Evolutionary conservation across 768 basidiomycete genomes (phyloP).

Genomic region (Stropharia rugosoannulata): DNA sequence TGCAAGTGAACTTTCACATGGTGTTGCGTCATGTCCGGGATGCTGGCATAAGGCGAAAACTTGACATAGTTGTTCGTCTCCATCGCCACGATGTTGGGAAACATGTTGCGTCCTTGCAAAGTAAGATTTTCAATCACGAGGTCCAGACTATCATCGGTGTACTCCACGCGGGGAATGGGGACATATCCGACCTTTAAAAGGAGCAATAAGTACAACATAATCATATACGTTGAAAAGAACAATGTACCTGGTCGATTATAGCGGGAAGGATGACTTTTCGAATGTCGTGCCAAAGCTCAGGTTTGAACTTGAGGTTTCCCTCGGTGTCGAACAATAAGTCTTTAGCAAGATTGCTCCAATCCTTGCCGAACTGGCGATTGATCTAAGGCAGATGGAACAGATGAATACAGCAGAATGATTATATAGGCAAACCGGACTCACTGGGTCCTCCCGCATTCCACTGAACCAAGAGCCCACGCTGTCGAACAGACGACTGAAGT

Average conservation of each 20-base stretch:
- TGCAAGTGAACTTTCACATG: conserved; percentile 71
- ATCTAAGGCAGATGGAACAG: conserved; percentile 20
- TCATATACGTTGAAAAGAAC: background rate
- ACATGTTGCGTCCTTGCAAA: conserved; percentile 83
- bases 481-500: conserved; percentile 81
- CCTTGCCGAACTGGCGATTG: conserved; percentile 79
- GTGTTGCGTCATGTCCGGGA: conserved; percentile 63
- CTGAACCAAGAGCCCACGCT: conserved; percentile 76
- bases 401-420: background rate
- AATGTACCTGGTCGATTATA: conserved; percentile 67
- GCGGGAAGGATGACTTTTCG: conserved; percentile 78
- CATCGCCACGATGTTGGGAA: conserved; percentile 74
- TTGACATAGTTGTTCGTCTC: conserved; percentile 83
- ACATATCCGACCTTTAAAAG: conserved; percentile 63
- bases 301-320: conserved; percentile 86
- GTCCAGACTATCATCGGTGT: conserved; percentile 83
- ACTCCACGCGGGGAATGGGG: conserved; percentile 93
- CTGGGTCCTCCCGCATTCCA: conserved; percentile 81
- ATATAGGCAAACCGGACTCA: conserved; percentile 16
- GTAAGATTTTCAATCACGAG: conserved; percentile 93
- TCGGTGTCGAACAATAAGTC: conserved; percentile 83
- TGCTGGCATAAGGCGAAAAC: conserved; percentile 74
- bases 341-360: conserved; percentile 77
- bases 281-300: conserved; percentile 86
- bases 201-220: background rate